Conservation (phyloP, 2,329 filamentous ascomycete species). For the Fusarium sp. region DNA sequence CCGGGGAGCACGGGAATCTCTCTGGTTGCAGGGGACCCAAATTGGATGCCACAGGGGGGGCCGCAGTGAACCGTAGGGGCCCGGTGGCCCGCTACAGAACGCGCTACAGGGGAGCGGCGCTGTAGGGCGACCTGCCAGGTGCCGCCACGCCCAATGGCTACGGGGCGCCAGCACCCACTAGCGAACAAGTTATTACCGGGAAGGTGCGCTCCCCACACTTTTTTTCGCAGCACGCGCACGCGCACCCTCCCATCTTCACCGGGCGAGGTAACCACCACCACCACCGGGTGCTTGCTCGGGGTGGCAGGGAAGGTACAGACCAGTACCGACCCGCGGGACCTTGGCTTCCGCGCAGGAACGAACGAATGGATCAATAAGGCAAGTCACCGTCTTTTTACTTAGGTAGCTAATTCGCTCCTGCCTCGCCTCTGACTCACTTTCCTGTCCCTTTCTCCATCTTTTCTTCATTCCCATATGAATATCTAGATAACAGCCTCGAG, state of each 20-base stretch:
- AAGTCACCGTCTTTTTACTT: slow-evolving; percentile 38
- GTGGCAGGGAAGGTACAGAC: slow-evolving; percentile 24
- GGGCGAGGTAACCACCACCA: background rate
- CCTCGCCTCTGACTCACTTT: slow-evolving; percentile 36
- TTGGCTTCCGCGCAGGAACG: slow-evolving; percentile 36
- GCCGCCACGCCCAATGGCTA: slow-evolving; percentile 14
- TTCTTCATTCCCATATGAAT: slow-evolving; percentile 12
- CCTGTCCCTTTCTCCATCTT: slow-evolving; percentile 16
- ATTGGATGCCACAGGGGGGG: slow-evolving; percentile 27
- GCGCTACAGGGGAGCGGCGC: slow-evolving; percentile 10
- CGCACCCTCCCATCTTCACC: slow-evolving; percentile 26
- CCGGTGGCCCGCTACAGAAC: slow-evolving; percentile 12
- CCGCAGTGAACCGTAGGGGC: background rate
- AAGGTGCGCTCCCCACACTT: slow-evolving; percentile 25
- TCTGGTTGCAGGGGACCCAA: slow-evolving; percentile 18
- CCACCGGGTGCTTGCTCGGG: slow-evolving; percentile 10
- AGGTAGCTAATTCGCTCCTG: slow-evolving; percentile 22
- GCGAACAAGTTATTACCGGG: slow-evolving; percentile 23
- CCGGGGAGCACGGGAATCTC: slow-evolving; percentile 14
- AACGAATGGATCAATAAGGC: slow-evolving; percentile 29
- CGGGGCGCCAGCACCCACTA: slow-evolving; percentile 13
- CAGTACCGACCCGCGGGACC: slow-evolving; percentile 29
- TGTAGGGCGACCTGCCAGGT: slow-evolving; percentile 24
- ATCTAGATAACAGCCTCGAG: slow-evolving; percentile 1
- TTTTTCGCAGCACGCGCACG: slow-evolving; percentile 36